Conservation (phyloP, 2,329 filamentous ascomycete species). For the Fusarium caatingaense region DNA sequence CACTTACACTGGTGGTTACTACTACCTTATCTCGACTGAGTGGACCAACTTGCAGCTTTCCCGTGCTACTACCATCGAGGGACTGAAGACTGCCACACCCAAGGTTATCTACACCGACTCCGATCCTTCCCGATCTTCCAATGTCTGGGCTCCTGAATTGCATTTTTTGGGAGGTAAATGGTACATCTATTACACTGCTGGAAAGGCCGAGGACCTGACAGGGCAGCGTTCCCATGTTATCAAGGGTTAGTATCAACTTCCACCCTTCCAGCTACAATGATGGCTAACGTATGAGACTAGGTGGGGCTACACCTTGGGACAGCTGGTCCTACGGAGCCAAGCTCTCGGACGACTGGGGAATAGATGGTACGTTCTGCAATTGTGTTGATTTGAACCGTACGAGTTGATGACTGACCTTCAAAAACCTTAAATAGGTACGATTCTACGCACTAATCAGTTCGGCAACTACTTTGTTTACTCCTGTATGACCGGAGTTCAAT, state of each 20-base stretch:
- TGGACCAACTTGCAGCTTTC: conserved; percentile 68
- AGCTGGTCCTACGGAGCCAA: conserved; percentile 61
- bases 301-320: conserved; percentile 64
- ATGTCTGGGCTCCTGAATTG: conserved; percentile 69
- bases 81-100: conserved; percentile 63
- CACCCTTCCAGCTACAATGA: rapidly evolving
- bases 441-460: conserved; percentile 59
- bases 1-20: conserved; percentile 63
- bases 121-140: conserved; percentile 61
- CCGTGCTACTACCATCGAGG: conserved; percentile 64
- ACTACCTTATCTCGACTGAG: conserved; percentile 67
- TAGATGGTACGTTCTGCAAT: conserved; percentile 64
- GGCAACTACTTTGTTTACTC: conserved; percentile 67
- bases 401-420: too few relatives aligned
- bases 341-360: conserved; percentile 61
- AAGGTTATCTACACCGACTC: conserved; percentile 63
- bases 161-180: conserved; percentile 61
- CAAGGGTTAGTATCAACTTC: conserved; percentile 52
- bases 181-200: conserved; percentile 70
- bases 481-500: conserved; percentile 57
- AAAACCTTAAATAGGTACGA: conserved; percentile 50
- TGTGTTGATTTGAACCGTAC: too few relatives aligned
- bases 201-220: conserved; percentile 56
- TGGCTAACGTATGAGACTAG: conserved; percentile 40
- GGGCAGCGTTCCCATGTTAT: conserved; percentile 65